Percentiles rank a stretch among this genome's conserved stretches.
phyloP scores from a whole-genome alignment of 2,329 filamentous ascomycete species.

The Claviceps sp. region DNA sequence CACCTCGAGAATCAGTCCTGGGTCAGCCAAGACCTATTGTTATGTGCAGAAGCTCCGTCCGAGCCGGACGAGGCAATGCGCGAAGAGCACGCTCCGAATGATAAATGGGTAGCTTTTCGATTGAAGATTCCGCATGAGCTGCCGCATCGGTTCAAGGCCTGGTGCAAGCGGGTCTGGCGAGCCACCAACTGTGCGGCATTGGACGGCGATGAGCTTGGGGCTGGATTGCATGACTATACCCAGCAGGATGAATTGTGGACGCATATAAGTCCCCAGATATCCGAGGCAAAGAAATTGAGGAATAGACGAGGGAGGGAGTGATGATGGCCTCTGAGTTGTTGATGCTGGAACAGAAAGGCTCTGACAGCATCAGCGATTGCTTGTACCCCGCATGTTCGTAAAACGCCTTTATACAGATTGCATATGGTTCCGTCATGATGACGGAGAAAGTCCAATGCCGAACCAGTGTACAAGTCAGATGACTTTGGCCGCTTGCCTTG shows the following conservation, averaged over 20 bases:
- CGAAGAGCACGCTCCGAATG: conserved; percentile 37
- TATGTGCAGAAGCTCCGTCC: conserved; percentile 23
- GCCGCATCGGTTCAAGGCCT: conserved; percentile 31
- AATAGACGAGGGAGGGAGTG: not conserved
- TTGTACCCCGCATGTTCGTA: too few species aligned
- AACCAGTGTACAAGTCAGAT: too few species aligned
- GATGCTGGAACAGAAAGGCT: not conserved
- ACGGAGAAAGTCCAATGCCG: too few species aligned
- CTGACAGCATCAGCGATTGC: not conserved
- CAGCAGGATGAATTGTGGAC: conserved; percentile 13
- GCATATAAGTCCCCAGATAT: conserved; percentile 9
- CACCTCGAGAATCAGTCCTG: conserved; percentile 37
- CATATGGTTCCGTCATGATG: too few species aligned
- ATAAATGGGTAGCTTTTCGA: conserved; percentile 44
- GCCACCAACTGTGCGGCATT: conserved; percentile 5
- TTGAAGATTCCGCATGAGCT: conserved; percentile 47
- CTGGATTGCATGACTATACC: conserved; percentile 10
- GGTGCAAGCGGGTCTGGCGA: conserved; percentile 23
- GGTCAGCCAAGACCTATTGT: conserved; percentile 38
- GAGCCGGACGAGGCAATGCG: conserved; percentile 31
- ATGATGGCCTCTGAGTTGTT: not conserved
- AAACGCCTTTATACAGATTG: too few species aligned
- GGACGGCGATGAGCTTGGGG: conserved; percentile 3
- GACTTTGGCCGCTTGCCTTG: too few species aligned
- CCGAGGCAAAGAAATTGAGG: conserved; percentile 1